Evolutionary conservation across 148 eudicot species (phyloP).

Genomic region (Fagopyrum homotropicum): DNA sequence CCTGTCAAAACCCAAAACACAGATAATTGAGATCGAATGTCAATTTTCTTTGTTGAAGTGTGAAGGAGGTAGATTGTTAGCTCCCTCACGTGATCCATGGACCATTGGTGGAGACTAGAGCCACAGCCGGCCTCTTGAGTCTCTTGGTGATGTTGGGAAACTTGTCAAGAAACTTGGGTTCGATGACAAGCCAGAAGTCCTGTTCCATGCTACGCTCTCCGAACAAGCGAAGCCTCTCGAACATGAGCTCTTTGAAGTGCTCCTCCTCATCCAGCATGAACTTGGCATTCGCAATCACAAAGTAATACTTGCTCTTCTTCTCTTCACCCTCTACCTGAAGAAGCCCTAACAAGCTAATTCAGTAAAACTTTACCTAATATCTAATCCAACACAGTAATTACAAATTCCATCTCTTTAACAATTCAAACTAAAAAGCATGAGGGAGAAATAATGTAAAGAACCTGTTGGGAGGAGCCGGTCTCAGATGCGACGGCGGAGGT

Average conservation of each 20-base stretch:
- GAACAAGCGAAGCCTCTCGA: constrained; percentile 56
- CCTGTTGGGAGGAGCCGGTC: constrained; percentile 32
- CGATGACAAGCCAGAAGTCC: constrained; percentile 98
- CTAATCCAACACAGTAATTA: neutral
- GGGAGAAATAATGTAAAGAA: constrained; percentile 1
- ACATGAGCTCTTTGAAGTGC: constrained; percentile 79
- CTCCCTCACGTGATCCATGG: constrained; percentile 89
- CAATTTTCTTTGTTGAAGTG: neutral
- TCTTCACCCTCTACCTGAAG: constrained; percentile 13
- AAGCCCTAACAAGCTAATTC: neutral
- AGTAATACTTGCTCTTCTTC: constrained; percentile 51
- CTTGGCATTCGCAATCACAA: constrained; percentile 93
- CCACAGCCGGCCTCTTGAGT: constrained; percentile 91
- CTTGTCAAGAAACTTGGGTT: constrained; percentile 87
- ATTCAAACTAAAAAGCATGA: neutral
- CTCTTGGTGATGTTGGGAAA: constrained; percentile 77
- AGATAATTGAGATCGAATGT: neutral
- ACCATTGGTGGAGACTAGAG: constrained; percentile 93
- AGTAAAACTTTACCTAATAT: neutral
- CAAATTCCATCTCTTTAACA: no score
- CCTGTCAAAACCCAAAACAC: constrained; percentile 26
- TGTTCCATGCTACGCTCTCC: constrained; percentile 63
- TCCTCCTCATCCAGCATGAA: constrained; percentile 99
- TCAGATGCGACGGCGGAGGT: constrained; percentile 28
- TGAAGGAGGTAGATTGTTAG: neutral